phyloP scores from a whole-genome alignment of 2,329 filamentous ascomycete species.

The Fusarium agapanthi region DNA sequence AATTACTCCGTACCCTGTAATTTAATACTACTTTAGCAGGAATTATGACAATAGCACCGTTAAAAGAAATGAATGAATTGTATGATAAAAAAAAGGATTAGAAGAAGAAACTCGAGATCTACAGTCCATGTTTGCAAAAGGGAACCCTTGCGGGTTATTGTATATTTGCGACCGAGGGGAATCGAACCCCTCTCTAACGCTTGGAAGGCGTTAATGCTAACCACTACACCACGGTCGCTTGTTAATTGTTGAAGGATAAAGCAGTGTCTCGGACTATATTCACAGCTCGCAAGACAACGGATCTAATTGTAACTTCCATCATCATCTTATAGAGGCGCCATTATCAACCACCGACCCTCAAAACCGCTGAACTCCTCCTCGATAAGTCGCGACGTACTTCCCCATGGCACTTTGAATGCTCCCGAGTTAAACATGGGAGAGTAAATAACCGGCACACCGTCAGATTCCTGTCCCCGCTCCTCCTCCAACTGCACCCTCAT shows the following conservation, averaged over 20 bases:
- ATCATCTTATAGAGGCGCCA: constrained; percentile 20
- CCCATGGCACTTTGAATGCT: constrained; percentile 29
- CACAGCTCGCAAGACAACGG: accelerated
- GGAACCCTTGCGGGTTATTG: accelerated
- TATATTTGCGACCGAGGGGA: constrained; percentile 12
- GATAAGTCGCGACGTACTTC: constrained; percentile 14
- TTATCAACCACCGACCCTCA: constrained; percentile 27
- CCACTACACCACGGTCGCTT: constrained; percentile 26
- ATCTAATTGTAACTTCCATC: too few species aligned
- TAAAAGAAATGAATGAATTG: background rate
- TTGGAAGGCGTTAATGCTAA: constrained; percentile 30
- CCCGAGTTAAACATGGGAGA: constrained; percentile 37
- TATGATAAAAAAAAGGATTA: accelerated
- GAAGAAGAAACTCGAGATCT: accelerated
- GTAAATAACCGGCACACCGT: background rate
- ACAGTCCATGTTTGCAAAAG: accelerated
- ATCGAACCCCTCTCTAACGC: constrained; percentile 29
- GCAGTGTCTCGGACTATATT: accelerated
- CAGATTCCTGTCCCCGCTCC: accelerated
- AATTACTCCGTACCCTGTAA: too few species aligned
- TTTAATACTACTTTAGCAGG: too few species aligned
- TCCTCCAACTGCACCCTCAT: constrained; percentile 13
- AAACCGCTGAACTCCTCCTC: constrained; percentile 22
- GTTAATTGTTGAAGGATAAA: accelerated
- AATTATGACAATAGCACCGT: background rate